Conservation (phyloP, 352 stramenopile species). For the Nothophytophthora sp. region DNA sequence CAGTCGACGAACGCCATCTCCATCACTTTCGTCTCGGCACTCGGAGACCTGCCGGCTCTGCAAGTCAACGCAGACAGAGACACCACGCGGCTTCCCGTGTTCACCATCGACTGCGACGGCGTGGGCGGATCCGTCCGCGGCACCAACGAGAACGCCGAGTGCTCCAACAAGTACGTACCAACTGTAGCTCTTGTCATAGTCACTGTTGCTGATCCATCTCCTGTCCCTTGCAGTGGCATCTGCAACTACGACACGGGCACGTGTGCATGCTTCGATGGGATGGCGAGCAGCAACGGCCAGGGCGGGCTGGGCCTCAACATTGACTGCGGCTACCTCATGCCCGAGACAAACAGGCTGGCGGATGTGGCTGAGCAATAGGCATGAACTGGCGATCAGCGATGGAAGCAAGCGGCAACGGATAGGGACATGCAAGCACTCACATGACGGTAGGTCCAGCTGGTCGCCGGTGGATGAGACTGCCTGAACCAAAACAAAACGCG, state of each 20-base stretch:
- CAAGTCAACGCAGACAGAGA: conserved; percentile 29
- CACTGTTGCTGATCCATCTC: neutral
- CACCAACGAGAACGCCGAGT: conserved; percentile 71
- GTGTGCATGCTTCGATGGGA: conserved; percentile 72
- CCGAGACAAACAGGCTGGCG: conserved; percentile 41
- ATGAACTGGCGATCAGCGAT: too few species aligned
- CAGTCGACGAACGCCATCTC: conserved; percentile 52
- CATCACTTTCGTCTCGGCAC: conserved; percentile 55
- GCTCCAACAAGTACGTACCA: conserved; percentile 67
- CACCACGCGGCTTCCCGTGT: conserved; percentile 39
- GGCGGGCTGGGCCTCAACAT: conserved; percentile 45
- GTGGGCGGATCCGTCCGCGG: conserved; percentile 47
- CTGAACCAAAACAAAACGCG: conserved; percentile 5
- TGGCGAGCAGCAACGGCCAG: conserved; percentile 62
- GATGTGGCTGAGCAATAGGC: conserved; percentile 18
- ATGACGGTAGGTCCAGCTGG: too few species aligned
- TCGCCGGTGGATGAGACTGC: too few species aligned
- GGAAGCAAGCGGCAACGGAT: too few species aligned
- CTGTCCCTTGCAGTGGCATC: conserved; percentile 36
- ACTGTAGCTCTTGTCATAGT: neutral
- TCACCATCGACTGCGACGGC: conserved; percentile 62
- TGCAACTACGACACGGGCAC: conserved; percentile 55
- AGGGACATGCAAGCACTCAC: too few species aligned
- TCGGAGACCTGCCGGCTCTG: conserved; percentile 61
- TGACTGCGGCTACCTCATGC: conserved; percentile 66